Conservation (phyloP, 306 rosid species). For the Dryas octopetala region DNA sequence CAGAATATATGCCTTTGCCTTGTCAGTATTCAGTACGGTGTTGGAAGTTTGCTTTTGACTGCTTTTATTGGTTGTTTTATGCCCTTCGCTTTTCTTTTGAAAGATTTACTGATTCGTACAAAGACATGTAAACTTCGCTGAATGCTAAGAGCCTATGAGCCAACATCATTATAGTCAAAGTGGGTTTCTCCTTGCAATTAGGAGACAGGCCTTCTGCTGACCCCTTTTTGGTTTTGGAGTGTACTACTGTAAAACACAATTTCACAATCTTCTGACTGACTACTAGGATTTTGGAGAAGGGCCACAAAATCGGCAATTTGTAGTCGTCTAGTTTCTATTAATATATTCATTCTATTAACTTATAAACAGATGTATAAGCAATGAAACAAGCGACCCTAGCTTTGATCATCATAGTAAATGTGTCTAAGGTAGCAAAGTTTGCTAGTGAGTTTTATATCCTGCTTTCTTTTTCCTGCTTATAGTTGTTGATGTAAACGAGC, state of each 20-base stretch:
- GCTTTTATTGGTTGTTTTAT: constrained; percentile 26
- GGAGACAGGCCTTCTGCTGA: too few species aligned
- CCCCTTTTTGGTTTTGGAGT: constrained; percentile 15
- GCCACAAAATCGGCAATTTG: background rate
- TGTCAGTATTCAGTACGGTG: background rate
- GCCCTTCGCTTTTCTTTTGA: constrained; percentile 26
- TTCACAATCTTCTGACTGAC: constrained; percentile 24
- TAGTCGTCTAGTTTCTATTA: background rate
- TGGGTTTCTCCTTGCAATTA: too few species aligned
- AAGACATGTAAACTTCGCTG: constrained; percentile 11
- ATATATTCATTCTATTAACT: background rate
- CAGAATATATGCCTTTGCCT: constrained; percentile 7
- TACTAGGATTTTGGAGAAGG: constrained; percentile 11
- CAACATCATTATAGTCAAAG: too few species aligned
- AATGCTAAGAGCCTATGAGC: too few species aligned
- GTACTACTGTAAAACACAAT: constrained; percentile 1
- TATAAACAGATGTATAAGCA: background rate
- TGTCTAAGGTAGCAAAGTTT: background rate
- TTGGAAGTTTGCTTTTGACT: constrained; percentile 41
- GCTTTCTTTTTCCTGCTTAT: background rate
- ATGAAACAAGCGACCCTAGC: background rate
- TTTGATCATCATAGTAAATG: background rate
- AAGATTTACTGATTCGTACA: background rate
- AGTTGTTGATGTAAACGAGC: background rate
- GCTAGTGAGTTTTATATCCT: background rate